These are phyloP conservation scores for Rosellinia necatrix DNA, from an alignment of 2,329 filamentous ascomycete genomes.

Conservation along the genomic window DNA sequence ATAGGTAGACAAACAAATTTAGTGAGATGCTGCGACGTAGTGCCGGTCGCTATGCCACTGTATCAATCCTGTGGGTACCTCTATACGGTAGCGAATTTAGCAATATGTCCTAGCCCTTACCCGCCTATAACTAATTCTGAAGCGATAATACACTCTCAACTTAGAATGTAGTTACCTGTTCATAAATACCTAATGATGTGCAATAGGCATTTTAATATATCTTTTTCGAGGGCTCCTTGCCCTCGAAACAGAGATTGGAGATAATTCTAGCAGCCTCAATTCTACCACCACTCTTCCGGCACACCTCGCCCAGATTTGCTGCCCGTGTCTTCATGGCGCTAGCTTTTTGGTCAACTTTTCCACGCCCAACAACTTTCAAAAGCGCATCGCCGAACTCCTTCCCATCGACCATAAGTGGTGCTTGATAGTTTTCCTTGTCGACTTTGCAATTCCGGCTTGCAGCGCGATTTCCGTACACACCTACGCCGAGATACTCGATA, in stretches of 20 bases:
- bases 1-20: too few relatives aligned
- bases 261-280: constrained; percentile 7
- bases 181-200: too few relatives aligned
- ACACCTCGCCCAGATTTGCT: constrained; percentile 2
- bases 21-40: too few relatives aligned
- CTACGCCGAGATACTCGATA: constrained; percentile 11
- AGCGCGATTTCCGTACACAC: constrained; percentile 11
- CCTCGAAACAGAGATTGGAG: constrained; percentile 6
- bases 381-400: constrained; percentile 11
- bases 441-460: constrained; percentile 2
- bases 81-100: too few relatives aligned
- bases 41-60: too few relatives aligned
- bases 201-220: too few relatives aligned
- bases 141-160: too few relatives aligned
- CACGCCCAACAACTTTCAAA: constrained; percentile 1
- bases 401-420: constrained; percentile 8
- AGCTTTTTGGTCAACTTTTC: neutral
- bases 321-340: constrained; percentile 2
- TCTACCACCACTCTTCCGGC: constrained; percentile 15
- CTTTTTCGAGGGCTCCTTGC: too few relatives aligned
- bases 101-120: too few relatives aligned
- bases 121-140: too few relatives aligned
- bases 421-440: constrained; percentile 7
- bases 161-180: too few relatives aligned
- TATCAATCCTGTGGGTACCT: too few relatives aligned